These are phyloP conservation scores for Andrographis paniculata DNA, from an alignment of 305 asterid species.

Conservation along the genomic window DNA sequence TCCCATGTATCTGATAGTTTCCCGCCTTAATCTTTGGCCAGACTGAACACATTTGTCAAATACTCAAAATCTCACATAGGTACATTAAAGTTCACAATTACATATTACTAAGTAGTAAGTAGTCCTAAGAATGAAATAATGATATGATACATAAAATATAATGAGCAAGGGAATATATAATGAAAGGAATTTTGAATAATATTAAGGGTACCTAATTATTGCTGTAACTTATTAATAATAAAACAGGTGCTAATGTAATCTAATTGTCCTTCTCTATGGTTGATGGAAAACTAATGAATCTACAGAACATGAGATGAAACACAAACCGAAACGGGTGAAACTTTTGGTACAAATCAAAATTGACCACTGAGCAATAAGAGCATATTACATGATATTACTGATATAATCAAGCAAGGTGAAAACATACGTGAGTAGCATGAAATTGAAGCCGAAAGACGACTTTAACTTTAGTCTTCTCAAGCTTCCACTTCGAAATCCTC, in stretches of 20 bases:
- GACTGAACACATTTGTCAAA: too few relatives aligned
- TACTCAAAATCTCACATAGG: too few relatives aligned
- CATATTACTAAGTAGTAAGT: not conserved
- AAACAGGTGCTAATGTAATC: not conserved
- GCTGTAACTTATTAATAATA: not conserved
- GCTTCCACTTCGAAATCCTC: conserved; percentile 90
- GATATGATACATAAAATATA: not conserved
- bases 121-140: not conserved
- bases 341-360: too few relatives aligned
- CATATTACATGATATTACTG: not conserved
- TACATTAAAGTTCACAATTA: conserved; percentile 5
- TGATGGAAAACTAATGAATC: not conserved
- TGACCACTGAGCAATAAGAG: not conserved
- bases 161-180: not conserved
- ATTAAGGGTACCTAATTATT: not conserved
- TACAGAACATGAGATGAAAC: too few relatives aligned
- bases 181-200: conserved; percentile 1
- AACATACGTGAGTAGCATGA: conserved; percentile 89
- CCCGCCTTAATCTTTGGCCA: too few relatives aligned
- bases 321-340: too few relatives aligned
- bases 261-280: not conserved
- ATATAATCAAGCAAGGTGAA: conserved; percentile 5
- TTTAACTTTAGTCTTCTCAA: conserved; percentile 94
- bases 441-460: conserved; percentile 98
- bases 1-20: too few relatives aligned